These are phyloP conservation scores for Arthroderma uncinatum DNA, from an alignment of 2,329 filamentous ascomycete genomes.

Conservation along the genomic window DNA sequence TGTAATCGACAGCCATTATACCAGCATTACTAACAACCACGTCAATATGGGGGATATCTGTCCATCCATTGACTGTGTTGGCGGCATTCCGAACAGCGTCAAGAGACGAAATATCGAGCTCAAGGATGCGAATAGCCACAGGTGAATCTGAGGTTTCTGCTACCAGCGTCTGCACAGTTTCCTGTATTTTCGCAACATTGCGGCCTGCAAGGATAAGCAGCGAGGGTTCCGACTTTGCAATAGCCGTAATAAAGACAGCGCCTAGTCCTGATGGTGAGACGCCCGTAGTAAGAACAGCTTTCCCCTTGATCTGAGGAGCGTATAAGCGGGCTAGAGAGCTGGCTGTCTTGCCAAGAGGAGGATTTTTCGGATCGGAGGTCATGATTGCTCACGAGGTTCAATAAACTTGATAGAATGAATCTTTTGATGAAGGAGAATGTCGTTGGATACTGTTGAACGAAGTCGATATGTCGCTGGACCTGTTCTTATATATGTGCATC, in stretches of 20 bases:
- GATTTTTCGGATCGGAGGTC: too few species aligned
- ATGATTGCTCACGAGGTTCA: too few species aligned
- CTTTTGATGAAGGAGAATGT: too few species aligned
- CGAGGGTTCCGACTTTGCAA: conserved; percentile 27
- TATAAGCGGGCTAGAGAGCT: background rate
- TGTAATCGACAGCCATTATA: conserved; percentile 26
- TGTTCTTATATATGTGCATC: too few species aligned
- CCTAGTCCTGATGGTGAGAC: conserved; percentile 30
- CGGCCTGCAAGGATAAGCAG: conserved; percentile 34
- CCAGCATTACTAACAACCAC: conserved; percentile 37
- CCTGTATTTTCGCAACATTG: conserved; percentile 12
- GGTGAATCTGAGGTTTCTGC: too few species aligned
- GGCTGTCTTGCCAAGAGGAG: too few species aligned
- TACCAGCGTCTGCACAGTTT: too few species aligned
- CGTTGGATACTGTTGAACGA: too few species aligned
- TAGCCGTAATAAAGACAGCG: conserved; percentile 24
- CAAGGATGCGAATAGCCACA: too few species aligned
- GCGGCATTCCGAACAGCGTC: conserved; percentile 26
- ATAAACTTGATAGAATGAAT: too few species aligned
- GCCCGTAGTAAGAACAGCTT: conserved; percentile 33
- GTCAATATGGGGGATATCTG: conserved; percentile 24
- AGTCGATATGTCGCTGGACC: too few species aligned
- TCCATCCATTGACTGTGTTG: conserved; percentile 21
- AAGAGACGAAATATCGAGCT: too few species aligned
- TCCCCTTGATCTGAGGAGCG: conserved; percentile 10